A percentile compares a stretch with the other conserved stretches of the same genome.
Conservation (phyloP, 208 protist species). For the Leishmania guyanensis region DNA sequence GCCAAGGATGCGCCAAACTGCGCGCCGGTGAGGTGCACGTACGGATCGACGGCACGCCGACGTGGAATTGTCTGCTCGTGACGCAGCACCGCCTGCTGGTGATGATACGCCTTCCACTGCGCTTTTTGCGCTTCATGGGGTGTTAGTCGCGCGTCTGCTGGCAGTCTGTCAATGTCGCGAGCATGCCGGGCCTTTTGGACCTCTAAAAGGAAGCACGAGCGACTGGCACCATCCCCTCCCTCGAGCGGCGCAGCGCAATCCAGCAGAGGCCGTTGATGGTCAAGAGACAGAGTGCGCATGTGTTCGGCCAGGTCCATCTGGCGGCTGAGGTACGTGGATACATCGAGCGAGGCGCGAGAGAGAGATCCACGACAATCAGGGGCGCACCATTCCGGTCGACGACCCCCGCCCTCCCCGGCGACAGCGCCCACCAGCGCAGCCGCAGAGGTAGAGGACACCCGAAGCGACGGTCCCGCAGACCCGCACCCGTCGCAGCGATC, state of each 20-base stretch:
- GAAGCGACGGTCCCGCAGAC: slow-evolving; percentile 9
- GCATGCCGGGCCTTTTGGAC: slow-evolving; percentile 43
- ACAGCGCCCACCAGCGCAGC: slow-evolving; percentile 21
- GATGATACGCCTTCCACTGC: slow-evolving; percentile 35
- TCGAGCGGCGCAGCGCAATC: slow-evolving; percentile 5
- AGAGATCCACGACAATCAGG: slow-evolving; percentile 30
- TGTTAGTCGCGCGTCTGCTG: slow-evolving; percentile 13
- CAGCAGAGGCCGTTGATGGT: slow-evolving; percentile 11
- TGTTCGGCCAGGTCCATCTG: slow-evolving; percentile 53
- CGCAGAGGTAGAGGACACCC: slow-evolving; percentile 17
- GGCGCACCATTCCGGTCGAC: slow-evolving; percentile 26
- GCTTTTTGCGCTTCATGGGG: slow-evolving; percentile 14
- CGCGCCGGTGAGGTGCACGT: slow-evolving; percentile 57
- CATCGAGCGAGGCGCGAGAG: slow-evolving; percentile 23
- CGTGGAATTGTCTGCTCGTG: slow-evolving; percentile 72
- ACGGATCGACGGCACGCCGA: slow-evolving; percentile 57
- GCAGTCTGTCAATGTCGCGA: slow-evolving; percentile 8
- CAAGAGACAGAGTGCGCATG: slow-evolving; percentile 26
- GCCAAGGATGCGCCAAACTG: slow-evolving; percentile 35
- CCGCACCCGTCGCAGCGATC: slow-evolving; percentile 7
- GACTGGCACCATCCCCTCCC: slow-evolving; percentile 14
- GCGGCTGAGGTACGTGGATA: slow-evolving; percentile 39
- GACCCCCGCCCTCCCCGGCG: not conserved
- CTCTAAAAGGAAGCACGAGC: slow-evolving; percentile 53
- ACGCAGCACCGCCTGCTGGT: slow-evolving; percentile 57